phyloP scores from a whole-genome alignment of 768 basidiomycete genomes.

The Serpula lacrymans region DNA sequence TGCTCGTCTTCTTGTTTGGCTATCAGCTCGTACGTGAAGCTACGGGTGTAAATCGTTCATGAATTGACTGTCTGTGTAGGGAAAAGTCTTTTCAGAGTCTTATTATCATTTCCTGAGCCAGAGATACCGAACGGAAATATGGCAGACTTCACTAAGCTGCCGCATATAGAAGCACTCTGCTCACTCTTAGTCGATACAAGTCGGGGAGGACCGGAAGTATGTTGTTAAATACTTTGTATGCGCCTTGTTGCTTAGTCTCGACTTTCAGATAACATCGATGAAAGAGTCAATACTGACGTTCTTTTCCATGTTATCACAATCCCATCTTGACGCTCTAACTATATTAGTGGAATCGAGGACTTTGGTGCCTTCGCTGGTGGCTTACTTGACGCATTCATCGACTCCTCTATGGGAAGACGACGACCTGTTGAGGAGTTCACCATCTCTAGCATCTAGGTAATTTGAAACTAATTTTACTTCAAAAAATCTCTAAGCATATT shows the following conservation, averaged over 20 bases:
- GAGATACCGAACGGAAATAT: slow-evolving; percentile 14
- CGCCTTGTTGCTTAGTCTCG: background rate
- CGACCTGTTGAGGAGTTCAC: slow-evolving; percentile 35
- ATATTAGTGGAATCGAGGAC: slow-evolving; percentile 45
- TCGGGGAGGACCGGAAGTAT: slow-evolving; percentile 40
- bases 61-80: slow-evolving; percentile 33
- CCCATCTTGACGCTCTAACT: slow-evolving; percentile 35
- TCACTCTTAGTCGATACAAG: slow-evolving; percentile 42
- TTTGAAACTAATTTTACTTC: background rate
- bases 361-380: slow-evolving; percentile 63
- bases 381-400: slow-evolving; percentile 49
- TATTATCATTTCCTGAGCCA: slow-evolving; percentile 37
- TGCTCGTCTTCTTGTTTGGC: slow-evolving; percentile 47
- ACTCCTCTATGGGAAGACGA: slow-evolving; percentile 68
- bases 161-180: slow-evolving; percentile 49
- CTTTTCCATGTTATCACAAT: slow-evolving; percentile 36
- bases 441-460: slow-evolving; percentile 27
- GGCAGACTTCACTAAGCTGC: slow-evolving; percentile 28
- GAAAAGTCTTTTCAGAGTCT: slow-evolving; percentile 34
- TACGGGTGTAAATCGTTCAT: slow-evolving; percentile 4
- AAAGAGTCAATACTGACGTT: slow-evolving; percentile 36
- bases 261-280: slow-evolving; percentile 15
- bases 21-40: slow-evolving; percentile 50
- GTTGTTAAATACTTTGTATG: background rate
- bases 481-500: background rate